Conservation (phyloP, 75 land plant genomes). For the Cryptomeria japonica region DNA sequence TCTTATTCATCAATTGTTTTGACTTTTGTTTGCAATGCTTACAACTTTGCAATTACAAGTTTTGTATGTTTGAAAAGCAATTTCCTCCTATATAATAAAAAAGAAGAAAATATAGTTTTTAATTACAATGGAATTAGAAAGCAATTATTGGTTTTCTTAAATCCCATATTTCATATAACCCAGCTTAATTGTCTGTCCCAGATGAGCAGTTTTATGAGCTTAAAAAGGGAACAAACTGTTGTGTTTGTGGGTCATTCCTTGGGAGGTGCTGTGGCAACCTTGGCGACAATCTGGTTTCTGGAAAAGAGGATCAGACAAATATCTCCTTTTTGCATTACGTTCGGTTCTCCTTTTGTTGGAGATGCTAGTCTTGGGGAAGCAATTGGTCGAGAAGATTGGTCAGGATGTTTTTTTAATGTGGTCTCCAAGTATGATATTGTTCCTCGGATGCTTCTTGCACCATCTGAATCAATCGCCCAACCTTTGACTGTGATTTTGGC, state of each 20-base stretch:
- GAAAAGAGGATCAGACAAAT: conserved; percentile 6
- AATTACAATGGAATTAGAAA: not conserved
- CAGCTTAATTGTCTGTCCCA: not conserved
- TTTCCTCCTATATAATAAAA: not conserved
- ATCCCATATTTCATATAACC: not conserved
- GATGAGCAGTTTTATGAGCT: not conserved
- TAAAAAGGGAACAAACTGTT: conserved; percentile 9
- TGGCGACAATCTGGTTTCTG: conserved; percentile 58
- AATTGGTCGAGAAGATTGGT: conserved; percentile 53
- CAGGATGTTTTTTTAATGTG: conserved; percentile 37
- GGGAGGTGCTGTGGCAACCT: conserved; percentile 56
- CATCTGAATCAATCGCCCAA: conserved; percentile 29
- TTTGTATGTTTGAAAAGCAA: not conserved
- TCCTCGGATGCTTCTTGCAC: conserved; percentile 57
- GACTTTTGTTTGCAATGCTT: not conserved
- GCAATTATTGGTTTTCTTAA: not conserved
- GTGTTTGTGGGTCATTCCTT: conserved; percentile 71
- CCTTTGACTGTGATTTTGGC: conserved; percentile 31
- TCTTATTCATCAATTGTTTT: not conserved
- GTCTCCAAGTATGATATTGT: conserved; percentile 51
- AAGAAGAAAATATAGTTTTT: not conserved
- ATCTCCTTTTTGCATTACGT: conserved; percentile 46
- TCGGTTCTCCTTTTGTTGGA: conserved; percentile 69
- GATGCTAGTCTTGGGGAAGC: conserved; percentile 45
- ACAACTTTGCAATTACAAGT: not conserved